Conservation (phyloP, 805 yeast species). For the Candida railenensis region DNA sequence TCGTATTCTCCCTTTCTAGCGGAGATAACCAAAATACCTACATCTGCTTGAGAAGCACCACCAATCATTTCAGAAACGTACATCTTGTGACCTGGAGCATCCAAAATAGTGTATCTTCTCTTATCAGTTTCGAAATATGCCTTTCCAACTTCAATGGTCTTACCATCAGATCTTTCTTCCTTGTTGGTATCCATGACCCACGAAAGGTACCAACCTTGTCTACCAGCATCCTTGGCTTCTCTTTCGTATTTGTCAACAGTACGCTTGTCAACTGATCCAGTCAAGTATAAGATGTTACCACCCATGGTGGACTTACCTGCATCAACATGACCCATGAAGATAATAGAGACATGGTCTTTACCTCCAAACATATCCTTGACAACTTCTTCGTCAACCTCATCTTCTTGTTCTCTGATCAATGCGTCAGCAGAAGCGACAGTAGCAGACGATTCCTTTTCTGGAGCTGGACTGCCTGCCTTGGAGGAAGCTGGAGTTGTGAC, state of each 20-base stretch:
- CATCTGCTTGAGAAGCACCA: slow-evolving; percentile 99
- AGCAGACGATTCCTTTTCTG: slow-evolving; percentile 10
- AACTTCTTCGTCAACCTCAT: slow-evolving; percentile 79
- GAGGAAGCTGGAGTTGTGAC: slow-evolving; percentile 11
- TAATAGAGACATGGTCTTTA: slow-evolving; percentile 93
- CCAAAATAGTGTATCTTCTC: slow-evolving; percentile 96
- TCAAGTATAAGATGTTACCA: slow-evolving; percentile 88
- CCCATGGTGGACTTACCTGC: slow-evolving; percentile 99
- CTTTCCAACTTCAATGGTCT: slow-evolving; percentile 98
- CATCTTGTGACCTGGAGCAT: slow-evolving; percentile 99
- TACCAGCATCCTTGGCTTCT: slow-evolving; percentile 98
- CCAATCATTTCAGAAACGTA: slow-evolving; percentile 99
- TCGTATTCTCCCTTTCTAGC: slow-evolving; percentile 99
- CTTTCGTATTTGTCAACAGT: slow-evolving; percentile 97
- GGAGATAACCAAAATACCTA: slow-evolving; percentile 93
- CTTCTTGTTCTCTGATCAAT: slow-evolving; percentile 68
- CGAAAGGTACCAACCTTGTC: slow-evolving; percentile 99
- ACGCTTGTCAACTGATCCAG: slow-evolving; percentile 98
- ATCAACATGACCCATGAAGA: slow-evolving; percentile 99
- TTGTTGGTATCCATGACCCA: slow-evolving; percentile 99
- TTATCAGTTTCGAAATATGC: slow-evolving; percentile 97
- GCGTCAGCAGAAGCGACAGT: slow-evolving; percentile 43
- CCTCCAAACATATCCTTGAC: slow-evolving; percentile 94
- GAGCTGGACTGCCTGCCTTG: slow-evolving; percentile 12
- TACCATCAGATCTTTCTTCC: slow-evolving; percentile 98